Evolutionary conservation across 805 yeast genomes (phyloP).

Genomic region (Cyberlindnera mrakii): DNA sequence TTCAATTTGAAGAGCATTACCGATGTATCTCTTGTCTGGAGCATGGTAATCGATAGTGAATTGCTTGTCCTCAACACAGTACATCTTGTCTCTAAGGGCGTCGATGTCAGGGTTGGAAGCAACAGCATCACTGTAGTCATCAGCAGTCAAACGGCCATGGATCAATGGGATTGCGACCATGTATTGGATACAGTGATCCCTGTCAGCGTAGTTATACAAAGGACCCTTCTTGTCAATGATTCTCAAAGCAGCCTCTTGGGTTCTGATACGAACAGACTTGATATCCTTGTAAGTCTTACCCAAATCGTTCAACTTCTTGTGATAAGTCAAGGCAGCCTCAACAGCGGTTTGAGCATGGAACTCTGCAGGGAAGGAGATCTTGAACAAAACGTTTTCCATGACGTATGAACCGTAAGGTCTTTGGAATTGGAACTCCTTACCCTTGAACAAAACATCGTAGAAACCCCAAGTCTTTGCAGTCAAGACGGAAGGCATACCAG

Average conservation of each 20-base stretch:
- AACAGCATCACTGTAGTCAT: constrained; percentile 45
- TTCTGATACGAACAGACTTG: constrained; percentile 41
- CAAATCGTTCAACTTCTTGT: constrained; percentile 28
- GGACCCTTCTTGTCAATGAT: constrained; percentile 58
- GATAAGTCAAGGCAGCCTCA: constrained; percentile 47
- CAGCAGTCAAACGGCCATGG: constrained; percentile 50
- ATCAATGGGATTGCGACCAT: constrained; percentile 55
- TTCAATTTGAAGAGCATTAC: constrained; percentile 46
- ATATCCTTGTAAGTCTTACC: constrained; percentile 46
- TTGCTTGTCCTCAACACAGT: constrained; percentile 42
- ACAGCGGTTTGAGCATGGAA: constrained; percentile 64
- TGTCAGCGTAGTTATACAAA: constrained; percentile 54
- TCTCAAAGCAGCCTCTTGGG: constrained; percentile 57
- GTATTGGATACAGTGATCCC: constrained; percentile 61
- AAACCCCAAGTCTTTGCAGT: constrained; percentile 60
- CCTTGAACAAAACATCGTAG: constrained; percentile 53
- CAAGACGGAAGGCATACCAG: constrained; percentile 52
- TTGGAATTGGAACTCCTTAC: constrained; percentile 47
- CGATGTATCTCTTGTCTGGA: constrained; percentile 51
- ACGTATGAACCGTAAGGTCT: constrained; percentile 50
- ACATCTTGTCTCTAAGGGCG: constrained; percentile 46
- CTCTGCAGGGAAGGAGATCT: constrained; percentile 60
- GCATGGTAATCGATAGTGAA: constrained; percentile 49
- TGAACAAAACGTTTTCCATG: constrained; percentile 57
- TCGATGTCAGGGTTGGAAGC: constrained; percentile 50